Conservation (phyloP, 192 early-diverging fungal genomes). For the Funneliformis mosseae region DNA sequence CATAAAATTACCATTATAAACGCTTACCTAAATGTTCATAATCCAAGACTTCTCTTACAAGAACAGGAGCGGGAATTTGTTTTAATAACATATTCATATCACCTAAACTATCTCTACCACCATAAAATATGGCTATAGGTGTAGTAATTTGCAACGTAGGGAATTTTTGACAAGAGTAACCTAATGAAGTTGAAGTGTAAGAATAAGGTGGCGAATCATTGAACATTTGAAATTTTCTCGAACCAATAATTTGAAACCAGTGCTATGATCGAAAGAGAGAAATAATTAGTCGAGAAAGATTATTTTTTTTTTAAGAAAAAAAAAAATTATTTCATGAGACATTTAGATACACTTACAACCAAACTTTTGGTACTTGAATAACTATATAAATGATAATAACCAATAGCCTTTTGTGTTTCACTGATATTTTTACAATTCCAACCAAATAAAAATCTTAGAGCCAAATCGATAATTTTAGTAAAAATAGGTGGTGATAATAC, state of each 20-base stretch:
- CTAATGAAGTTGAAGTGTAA: slow-evolving; percentile 49
- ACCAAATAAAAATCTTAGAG: slow-evolving; percentile 77
- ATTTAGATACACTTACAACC: slow-evolving; percentile 53
- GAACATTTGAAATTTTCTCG: slow-evolving; percentile 87
- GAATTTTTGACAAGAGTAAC: slow-evolving; percentile 58
- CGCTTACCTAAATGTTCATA: slow-evolving; percentile 78
- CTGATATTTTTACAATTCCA: slow-evolving; percentile 75
- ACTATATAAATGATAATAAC: slow-evolving; percentile 89
- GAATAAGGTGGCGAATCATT: slow-evolving; percentile 62
- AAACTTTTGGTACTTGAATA: slow-evolving; percentile 86
- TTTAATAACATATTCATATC: slow-evolving; percentile 61
- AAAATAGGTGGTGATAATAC: slow-evolving; percentile 73
- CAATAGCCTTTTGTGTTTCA: slow-evolving; percentile 70
- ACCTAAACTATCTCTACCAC: slow-evolving; percentile 81
- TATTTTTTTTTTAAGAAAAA: neutral
- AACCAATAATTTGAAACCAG: slow-evolving; percentile 94
- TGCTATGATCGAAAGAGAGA: slow-evolving; percentile 48
- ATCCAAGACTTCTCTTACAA: slow-evolving; percentile 60
- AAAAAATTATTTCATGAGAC: neutral
- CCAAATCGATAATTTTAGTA: slow-evolving; percentile 71
- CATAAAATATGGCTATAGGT: slow-evolving; percentile 88
- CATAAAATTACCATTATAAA: no score
- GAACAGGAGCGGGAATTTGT: slow-evolving; percentile 56
- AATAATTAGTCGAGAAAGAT: neutral
- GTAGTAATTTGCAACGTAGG: slow-evolving; percentile 81